phyloP scores from a whole-genome alignment of 208 protist species.

The Leishmania arabica region DNA sequence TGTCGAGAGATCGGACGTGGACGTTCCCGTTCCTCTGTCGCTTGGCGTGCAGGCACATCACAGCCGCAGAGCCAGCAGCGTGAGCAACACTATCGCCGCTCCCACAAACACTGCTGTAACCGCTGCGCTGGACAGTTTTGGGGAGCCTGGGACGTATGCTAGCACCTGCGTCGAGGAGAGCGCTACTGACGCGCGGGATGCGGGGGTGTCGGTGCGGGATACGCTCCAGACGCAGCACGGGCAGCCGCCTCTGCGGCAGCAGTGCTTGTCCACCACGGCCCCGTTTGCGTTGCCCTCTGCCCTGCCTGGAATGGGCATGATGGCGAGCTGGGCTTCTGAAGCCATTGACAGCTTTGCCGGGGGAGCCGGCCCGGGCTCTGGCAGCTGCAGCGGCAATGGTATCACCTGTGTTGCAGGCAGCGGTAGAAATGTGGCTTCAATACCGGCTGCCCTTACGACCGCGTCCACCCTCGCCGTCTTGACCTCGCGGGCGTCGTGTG shows the following conservation, averaged over 20 bases:
- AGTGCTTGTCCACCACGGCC: not conserved
- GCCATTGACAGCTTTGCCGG: not conserved
- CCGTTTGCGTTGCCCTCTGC: not conserved
- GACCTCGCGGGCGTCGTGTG: not conserved
- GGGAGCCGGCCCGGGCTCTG: not conserved
- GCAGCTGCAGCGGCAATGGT: not conserved
- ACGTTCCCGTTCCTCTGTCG: not conserved
- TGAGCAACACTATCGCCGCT: not conserved
- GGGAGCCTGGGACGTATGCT: conserved; percentile 17
- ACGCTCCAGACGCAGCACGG: not conserved
- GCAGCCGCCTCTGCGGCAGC: not conserved
- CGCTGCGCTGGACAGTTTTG: not conserved
- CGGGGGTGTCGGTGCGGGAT: conserved; percentile 13
- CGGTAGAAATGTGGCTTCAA: not conserved
- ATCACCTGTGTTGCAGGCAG: not conserved
- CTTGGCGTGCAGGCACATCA: not conserved
- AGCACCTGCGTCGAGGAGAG: conserved; percentile 18
- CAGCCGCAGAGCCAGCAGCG: not conserved
- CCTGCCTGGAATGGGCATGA: not conserved
- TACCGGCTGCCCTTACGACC: not conserved
- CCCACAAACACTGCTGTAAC: not conserved
- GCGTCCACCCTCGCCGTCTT: not conserved
- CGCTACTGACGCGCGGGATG: conserved; percentile 11
- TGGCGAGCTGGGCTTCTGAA: not conserved
- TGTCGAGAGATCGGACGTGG: not conserved